phyloP scores from a whole-genome alignment of 345 rosid species.

The Pseudoturritis turrita region DNA sequence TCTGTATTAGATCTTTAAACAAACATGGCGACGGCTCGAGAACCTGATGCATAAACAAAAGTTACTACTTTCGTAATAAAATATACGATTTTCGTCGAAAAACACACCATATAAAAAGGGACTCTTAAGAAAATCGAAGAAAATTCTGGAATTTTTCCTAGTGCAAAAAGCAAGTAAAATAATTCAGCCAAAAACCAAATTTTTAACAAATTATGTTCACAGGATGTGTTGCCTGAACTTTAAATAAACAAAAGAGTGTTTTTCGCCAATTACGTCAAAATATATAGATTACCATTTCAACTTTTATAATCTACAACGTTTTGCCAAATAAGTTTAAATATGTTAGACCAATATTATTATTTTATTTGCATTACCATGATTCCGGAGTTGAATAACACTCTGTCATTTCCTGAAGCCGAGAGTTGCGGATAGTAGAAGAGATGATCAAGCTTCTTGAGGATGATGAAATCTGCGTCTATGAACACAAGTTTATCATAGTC shows the following conservation, averaged over 20 bases:
- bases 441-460: slow-evolving; percentile 48
- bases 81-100: no score
- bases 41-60: slow-evolving; percentile 1
- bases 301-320: background rate
- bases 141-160: no score
- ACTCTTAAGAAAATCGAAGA: no score
- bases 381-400: slow-evolving; percentile 64
- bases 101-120: no score
- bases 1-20: slow-evolving; percentile 51
- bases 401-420: slow-evolving; percentile 51
- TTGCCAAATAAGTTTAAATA: background rate
- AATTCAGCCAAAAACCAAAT: background rate
- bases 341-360: background rate
- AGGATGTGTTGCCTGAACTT: background rate
- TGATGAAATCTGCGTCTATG: slow-evolving; percentile 64
- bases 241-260: no score
- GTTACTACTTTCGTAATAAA: background rate
- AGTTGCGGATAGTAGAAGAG: slow-evolving; percentile 60
- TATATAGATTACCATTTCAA: background rate
- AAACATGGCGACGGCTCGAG: slow-evolving; percentile 76
- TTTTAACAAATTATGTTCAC: background rate
- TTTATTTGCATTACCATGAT: slow-evolving; percentile 45
- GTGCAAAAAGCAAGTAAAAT: no score
- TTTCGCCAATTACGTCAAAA: background rate
- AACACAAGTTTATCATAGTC: slow-evolving; percentile 64